Evolutionary conservation across 768 basidiomycete genomes (phyloP), one percentile per base, ranked within the genome.

Genomic region (Mycena amicta): DNA sequence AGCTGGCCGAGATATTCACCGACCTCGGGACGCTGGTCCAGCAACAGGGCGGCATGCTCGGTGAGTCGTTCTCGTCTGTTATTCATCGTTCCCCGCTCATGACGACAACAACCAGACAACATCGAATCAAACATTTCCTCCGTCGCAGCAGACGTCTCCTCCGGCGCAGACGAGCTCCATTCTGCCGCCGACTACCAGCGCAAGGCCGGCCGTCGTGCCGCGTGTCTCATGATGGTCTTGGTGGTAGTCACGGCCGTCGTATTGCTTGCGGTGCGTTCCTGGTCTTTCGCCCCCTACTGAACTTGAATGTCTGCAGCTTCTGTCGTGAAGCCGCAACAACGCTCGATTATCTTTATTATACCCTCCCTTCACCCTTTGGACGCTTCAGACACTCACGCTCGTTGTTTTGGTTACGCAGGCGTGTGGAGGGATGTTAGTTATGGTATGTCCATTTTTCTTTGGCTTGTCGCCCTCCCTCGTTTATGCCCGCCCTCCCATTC

Each of bases 141-240:
- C 0, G 90, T 98, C 50, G 86, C 89, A 0, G 82, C 82, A 28
- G 90, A 98, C 69, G 95, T 94, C 2, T 78, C 84, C 1, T 86
- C 85, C 30, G 96, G 95, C 18, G 85, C 90, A 2, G 87, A 90
- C 61, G 95, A 99, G 73, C 80, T 98, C 37, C 86, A 82, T 2
- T 90, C 90, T 13, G 97, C 97, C 2, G 86, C 91, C 55, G 92
- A 93, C 20, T 95, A 97, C 71, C 97, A 99, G 74, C 86, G 94
- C 46, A 95, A 85, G 72, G 97, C 97, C 2, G 96, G 95, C 20
- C 82, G 88, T 25, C 79, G 97, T 25, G 94, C 94, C 57, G 86
- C 91, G 1, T 98, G 95, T 73, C 78, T 99, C 57, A 85, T 95
- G 83, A 69, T 99, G 13, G 83, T 99, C 50, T 77, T 99, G 46